Conservation (phyloP, 495 filamentous ascomycete species). For the Penicillium coprophilum region DNA sequence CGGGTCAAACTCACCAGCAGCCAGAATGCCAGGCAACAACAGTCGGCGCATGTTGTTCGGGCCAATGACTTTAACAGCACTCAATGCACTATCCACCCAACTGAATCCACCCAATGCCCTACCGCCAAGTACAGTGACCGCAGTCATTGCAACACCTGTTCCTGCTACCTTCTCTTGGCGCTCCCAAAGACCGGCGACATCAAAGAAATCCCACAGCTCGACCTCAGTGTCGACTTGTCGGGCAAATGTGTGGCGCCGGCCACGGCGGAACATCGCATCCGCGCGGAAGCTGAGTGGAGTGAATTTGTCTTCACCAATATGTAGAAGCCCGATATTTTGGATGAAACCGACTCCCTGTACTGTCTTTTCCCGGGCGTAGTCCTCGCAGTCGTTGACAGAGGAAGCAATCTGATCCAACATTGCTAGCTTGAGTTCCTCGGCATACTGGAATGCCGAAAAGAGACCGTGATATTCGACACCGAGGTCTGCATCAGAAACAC, state of each 20-base stretch:
- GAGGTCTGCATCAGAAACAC: slow-evolving; percentile 72
- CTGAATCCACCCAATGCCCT: slow-evolving; percentile 78
- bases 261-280: slow-evolving; percentile 85
- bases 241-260: slow-evolving; percentile 72
- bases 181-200: slow-evolving; percentile 77
- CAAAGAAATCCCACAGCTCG: slow-evolving; percentile 91
- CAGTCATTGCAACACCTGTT: slow-evolving; percentile 88
- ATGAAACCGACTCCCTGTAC: slow-evolving; percentile 82
- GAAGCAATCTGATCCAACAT: slow-evolving; percentile 85
- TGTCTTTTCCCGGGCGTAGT: slow-evolving; percentile 75
- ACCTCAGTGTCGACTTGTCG: slow-evolving; percentile 83
- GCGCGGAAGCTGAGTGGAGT: slow-evolving; percentile 79
- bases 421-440: slow-evolving; percentile 86
- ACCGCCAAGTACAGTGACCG: slow-evolving; percentile 80
- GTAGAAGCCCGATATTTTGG: slow-evolving; percentile 81
- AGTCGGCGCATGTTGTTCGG: slow-evolving; percentile 77
- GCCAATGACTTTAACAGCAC: slow-evolving; percentile 76
- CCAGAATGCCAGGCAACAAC: slow-evolving; percentile 74
- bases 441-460: slow-evolving; percentile 83
- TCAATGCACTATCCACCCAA: slow-evolving; percentile 86
- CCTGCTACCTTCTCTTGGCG: slow-evolving; percentile 91
- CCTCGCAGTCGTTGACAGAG: slow-evolving; percentile 76
- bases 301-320: slow-evolving; percentile 80
- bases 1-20: slow-evolving; percentile 63
- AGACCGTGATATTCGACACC: slow-evolving; percentile 85